These are phyloP conservation scores for Colletotrichum theobromicola DNA, from an alignment of 2,329 filamentous ascomycete genomes.

Conservation along the genomic window DNA sequence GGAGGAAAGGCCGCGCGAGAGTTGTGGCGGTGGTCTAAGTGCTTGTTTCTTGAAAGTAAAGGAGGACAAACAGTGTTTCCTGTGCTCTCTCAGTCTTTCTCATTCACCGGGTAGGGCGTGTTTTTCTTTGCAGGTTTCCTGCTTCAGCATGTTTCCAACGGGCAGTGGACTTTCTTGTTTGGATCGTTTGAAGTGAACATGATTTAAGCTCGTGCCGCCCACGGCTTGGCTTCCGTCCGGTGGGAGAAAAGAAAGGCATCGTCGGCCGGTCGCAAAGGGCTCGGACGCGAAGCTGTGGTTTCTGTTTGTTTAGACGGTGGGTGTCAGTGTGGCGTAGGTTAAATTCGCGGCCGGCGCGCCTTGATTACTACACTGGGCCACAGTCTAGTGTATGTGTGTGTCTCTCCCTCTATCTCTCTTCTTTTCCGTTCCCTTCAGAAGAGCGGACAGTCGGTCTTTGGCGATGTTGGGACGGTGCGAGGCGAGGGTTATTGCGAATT, in stretches of 20 bases:
- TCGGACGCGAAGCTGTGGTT: slow-evolving; percentile 12
- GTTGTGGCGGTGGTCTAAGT: not conserved
- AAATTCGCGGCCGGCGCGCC: not conserved
- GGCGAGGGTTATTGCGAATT: not conserved
- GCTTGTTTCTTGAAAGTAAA: not conserved
- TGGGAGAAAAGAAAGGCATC: not conserved
- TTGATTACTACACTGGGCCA: not conserved
- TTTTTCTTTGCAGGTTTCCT: not conserved
- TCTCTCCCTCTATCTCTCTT: not conserved
- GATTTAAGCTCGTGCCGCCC: not conserved
- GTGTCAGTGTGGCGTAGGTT: slow-evolving; percentile 18
- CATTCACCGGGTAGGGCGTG: not conserved
- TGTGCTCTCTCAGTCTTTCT: not conserved
- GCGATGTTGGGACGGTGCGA: not conserved
- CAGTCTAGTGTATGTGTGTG: not conserved
- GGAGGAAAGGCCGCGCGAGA: not conserved
- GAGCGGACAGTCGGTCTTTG: not conserved
- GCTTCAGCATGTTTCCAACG: not conserved
- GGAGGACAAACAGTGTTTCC: not conserved
- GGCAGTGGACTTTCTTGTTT: not conserved
- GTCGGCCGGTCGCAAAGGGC: not conserved
- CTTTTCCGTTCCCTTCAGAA: not conserved
- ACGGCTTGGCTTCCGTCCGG: not conserved
- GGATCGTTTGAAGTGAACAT: not conserved
- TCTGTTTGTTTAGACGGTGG: slow-evolving; percentile 8